Evolutionary conservation across 345 rosid genomes (phyloP).

Genomic region (Rubroshorea leprosula): DNA sequence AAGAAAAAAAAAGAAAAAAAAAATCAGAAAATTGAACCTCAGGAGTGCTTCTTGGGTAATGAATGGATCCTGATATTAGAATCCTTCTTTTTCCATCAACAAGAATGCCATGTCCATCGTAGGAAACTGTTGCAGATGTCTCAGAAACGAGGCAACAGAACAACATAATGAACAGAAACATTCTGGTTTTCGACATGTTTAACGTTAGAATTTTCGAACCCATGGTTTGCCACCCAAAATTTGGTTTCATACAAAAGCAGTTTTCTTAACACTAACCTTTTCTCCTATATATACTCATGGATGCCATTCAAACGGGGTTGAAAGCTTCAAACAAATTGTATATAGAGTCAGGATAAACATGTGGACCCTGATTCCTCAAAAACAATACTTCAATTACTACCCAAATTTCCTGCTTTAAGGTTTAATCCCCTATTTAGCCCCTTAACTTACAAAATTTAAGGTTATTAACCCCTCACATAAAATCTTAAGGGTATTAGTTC

Average conservation of each 20-base stretch:
- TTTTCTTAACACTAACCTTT: too few species aligned
- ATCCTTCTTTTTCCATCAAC: slow-evolving; percentile 44
- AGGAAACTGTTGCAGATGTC: background rate
- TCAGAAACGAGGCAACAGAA: background rate
- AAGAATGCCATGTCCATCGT: background rate
- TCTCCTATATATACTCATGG: too few species aligned
- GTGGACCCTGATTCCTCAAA: too few species aligned
- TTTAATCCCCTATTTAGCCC: too few species aligned
- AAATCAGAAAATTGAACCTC: slow-evolving; percentile 26
- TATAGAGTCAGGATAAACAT: too few species aligned
- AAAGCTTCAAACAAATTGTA: too few species aligned
- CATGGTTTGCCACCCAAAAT: background rate
- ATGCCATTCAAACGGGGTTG: too few species aligned
- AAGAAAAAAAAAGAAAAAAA: background rate
- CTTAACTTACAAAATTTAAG: too few species aligned
- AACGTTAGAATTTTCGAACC: background rate
- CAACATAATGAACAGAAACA: background rate
- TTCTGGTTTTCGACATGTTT: background rate
- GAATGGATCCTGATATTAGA: slow-evolving; percentile 58
- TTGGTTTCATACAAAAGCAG: background rate
- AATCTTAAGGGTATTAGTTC: too few species aligned
- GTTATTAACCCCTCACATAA: too few species aligned
- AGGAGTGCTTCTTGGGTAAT: slow-evolving; percentile 58
- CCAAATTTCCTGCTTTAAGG: too few species aligned
- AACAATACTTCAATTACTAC: too few species aligned